These are phyloP conservation scores for Exophiala bonariae DNA, from an alignment of 2,329 filamentous ascomycete genomes.

Conservation along the genomic window DNA sequence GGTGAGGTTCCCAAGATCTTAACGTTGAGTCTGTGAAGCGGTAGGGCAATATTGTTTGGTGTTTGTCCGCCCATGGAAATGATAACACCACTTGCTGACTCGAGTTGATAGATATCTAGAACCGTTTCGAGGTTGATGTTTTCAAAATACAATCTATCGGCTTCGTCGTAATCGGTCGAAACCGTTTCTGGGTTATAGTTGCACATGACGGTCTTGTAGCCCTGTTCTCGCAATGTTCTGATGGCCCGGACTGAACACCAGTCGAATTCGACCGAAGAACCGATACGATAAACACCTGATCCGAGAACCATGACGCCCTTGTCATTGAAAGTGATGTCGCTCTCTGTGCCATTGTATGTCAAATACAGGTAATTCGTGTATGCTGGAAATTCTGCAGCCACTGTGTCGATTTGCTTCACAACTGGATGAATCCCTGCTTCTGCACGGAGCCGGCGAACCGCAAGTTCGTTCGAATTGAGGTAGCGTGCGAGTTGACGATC, in stretches of 20 bases:
- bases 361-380: slow-evolving; percentile 95
- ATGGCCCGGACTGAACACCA: slow-evolving; percentile 98
- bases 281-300: slow-evolving; percentile 94
- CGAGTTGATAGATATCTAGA: slow-evolving; percentile 88
- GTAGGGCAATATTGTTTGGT: slow-evolving; percentile 94
- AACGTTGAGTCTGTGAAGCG: slow-evolving; percentile 82
- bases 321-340: slow-evolving; percentile 82
- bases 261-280: slow-evolving; percentile 97
- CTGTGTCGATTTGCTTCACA: slow-evolving; percentile 98
- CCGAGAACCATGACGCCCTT: slow-evolving; percentile 94
- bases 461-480: slow-evolving; percentile 91
- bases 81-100: slow-evolving; percentile 79
- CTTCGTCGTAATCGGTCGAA: slow-evolving; percentile 88
- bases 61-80: slow-evolving; percentile 97
- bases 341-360: slow-evolving; percentile 88
- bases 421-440: slow-evolving; percentile 83
- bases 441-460: slow-evolving; percentile 78
- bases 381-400: slow-evolving; percentile 93
- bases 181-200: slow-evolving; percentile 90
- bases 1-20: slow-evolving; percentile 94
- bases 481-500: slow-evolving; percentile 93
- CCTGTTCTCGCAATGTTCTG: slow-evolving; percentile 78
- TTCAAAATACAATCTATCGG: slow-evolving; percentile 93
- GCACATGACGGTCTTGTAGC: slow-evolving; percentile 94
- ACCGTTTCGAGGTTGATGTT: slow-evolving; percentile 89